Evolutionary conservation across 1,284 basidiomycete species (phyloP).

Genomic region (Megacollybia platyphylla): DNA sequence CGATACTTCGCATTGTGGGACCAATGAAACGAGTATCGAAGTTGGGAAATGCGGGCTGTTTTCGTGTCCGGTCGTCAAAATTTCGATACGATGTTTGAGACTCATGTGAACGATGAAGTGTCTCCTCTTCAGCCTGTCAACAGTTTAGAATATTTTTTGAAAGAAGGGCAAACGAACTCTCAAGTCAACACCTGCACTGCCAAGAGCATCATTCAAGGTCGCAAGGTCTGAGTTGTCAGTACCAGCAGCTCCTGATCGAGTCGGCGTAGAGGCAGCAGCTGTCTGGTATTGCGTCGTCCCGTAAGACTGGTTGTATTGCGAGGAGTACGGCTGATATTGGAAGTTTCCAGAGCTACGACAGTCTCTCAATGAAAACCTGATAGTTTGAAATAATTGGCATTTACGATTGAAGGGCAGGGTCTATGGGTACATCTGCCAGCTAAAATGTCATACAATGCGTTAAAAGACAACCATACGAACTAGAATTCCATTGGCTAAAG

Average conservation of each 20-base stretch:
- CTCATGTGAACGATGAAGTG: conserved; percentile 53
- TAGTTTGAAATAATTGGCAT: conserved; percentile 17
- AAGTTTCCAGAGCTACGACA: conserved; percentile 6
- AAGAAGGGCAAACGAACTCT: conserved; percentile 29
- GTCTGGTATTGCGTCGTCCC: conserved; percentile 9
- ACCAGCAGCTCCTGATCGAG: conserved; percentile 10
- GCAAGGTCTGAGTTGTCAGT: conserved; percentile 58
- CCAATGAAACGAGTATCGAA: conserved; percentile 54
- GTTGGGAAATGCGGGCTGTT: conserved; percentile 50
- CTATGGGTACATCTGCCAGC: conserved; percentile 45
- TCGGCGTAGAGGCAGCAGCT: conserved; percentile 12
- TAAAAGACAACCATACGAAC: too few relatives aligned
- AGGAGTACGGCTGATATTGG: conserved; percentile 37
- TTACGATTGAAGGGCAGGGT: conserved; percentile 56
- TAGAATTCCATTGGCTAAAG: too few relatives aligned
- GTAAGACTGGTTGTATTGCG: conserved; percentile 13
- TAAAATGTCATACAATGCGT: too few relatives aligned
- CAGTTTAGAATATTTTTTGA: background rate
- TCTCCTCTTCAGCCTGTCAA: conserved; percentile 67
- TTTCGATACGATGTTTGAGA: conserved; percentile 43
- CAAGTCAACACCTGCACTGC: conserved; percentile 73
- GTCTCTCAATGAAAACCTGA: conserved; percentile 42
- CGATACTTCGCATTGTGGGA: conserved; percentile 49
- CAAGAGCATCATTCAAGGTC: conserved; percentile 69
- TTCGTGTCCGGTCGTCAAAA: conserved; percentile 62